Evolutionary conservation across 108 stramenopile genomes (phyloP).

Genomic region (Nitzschia inconspicua): DNA sequence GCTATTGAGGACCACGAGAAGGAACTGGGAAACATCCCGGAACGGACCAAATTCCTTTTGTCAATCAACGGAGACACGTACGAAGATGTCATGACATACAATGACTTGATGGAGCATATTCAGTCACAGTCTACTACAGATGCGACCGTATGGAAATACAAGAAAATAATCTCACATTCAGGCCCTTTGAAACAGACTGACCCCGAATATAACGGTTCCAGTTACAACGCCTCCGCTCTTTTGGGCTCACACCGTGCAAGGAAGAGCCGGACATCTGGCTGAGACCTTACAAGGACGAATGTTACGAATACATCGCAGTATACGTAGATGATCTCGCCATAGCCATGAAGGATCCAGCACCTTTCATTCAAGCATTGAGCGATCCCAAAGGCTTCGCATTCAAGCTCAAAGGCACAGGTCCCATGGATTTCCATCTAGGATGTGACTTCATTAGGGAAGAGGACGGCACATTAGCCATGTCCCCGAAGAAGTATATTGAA

Average conservation of each 20-base stretch:
- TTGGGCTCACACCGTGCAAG: slow-evolving; percentile 27
- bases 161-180: neutral
- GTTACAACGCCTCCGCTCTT: too few species aligned
- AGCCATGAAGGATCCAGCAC: slow-evolving; percentile 10
- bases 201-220: slow-evolving; percentile 1
- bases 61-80: neutral
- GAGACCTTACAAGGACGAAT: slow-evolving; percentile 1
- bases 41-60: neutral
- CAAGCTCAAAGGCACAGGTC: slow-evolving; percentile 37
- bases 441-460: slow-evolving; percentile 23
- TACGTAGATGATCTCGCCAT: slow-evolving; percentile 32
- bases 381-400: slow-evolving; percentile 6
- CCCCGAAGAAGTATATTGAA: slow-evolving; percentile 32
- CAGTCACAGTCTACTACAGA: neutral
- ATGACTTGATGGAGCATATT: slow-evolving; percentile 7
- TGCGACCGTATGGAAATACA: neutral
- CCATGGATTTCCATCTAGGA: slow-evolving; percentile 28
- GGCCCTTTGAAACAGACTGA: slow-evolving; percentile 5
- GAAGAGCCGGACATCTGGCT: slow-evolving; percentile 48
- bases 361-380: slow-evolving; percentile 10
- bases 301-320: slow-evolving; percentile 25
- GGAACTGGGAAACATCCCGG: neutral
- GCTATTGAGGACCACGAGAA: neutral
- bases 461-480: slow-evolving; percentile 16
- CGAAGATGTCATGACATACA: slow-evolving; percentile 4